phyloP scores from a whole-genome alignment of 306 rosid species.

The Hippophae gyantsensis region DNA sequence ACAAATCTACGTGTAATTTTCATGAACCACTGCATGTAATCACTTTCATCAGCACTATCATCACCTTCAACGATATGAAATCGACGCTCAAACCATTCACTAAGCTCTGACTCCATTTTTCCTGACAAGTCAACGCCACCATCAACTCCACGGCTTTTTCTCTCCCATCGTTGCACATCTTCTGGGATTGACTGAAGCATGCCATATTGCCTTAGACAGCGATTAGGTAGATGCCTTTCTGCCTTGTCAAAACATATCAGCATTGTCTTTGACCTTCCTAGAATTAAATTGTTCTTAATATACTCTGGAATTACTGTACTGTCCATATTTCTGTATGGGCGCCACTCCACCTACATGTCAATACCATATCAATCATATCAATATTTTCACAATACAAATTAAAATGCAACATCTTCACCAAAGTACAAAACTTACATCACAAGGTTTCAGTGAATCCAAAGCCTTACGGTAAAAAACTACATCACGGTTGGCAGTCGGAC shows the following conservation, averaged over 20 bases:
- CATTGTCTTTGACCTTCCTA: conserved; percentile 94
- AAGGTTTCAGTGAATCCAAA: conserved; percentile 76
- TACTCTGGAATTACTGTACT: conserved; percentile 79
- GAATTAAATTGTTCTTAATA: conserved; percentile 52
- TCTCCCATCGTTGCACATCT: conserved; percentile 93
- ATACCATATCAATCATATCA: conserved; percentile 20
- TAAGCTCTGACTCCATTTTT: conserved; percentile 86
- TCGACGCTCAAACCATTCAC: conserved; percentile 72
- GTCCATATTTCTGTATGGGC: conserved; percentile 73
- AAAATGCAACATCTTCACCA: conserved; percentile 2
- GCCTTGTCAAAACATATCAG: conserved; percentile 97
- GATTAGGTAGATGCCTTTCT: conserved; percentile 92
- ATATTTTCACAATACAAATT: conserved; percentile 11
- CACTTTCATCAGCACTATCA: conserved; percentile 62
- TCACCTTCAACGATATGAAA: conserved; percentile 67
- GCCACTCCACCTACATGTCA: conserved; percentile 86
- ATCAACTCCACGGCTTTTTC: conserved; percentile 97
- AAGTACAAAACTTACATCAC: conserved; percentile 55
- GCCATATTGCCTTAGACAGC: conserved; percentile 88
- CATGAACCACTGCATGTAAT: conserved; percentile 89
- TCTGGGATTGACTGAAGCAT: conserved; percentile 83
- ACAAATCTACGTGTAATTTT: conserved; percentile 85
- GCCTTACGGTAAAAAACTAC: conserved; percentile 93
- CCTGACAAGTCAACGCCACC: conserved; percentile 96
- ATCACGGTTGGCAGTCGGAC: conserved; percentile 96